Evolutionary conservation across 768 basidiomycete species (phyloP).

Genomic region (Termitomyces sp.): DNA sequence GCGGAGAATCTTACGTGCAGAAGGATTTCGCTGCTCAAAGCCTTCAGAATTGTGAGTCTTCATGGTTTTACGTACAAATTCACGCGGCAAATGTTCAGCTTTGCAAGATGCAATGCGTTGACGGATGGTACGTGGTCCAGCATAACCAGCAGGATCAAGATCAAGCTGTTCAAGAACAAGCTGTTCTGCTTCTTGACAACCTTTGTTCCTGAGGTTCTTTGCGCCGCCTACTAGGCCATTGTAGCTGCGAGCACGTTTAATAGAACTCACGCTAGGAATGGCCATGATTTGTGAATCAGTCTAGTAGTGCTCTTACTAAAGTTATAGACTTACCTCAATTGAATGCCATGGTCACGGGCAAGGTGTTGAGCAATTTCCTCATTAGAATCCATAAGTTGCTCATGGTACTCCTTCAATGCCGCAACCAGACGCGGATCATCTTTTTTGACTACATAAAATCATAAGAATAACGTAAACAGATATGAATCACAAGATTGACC

Average conservation of each 20-base stretch:
- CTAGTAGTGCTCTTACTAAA: neutral
- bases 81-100: neutral
- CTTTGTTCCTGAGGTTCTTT: neutral
- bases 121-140: neutral
- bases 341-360: neutral
- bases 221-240: neutral
- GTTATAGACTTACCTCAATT: neutral
- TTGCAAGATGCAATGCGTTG: neutral
- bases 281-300: neutral
- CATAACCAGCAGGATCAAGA: neutral
- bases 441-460: neutral
- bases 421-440: neutral
- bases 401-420: constrained; percentile 15
- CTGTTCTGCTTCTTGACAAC: neutral
- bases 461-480: neutral
- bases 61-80: constrained; percentile 10
- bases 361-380: neutral
- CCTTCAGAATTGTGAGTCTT: constrained; percentile 15
- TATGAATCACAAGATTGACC: neutral
- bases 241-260: neutral
- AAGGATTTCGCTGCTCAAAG: constrained; percentile 19
- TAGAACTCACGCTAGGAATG: neutral
- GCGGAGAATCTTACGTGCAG: constrained; percentile 18
- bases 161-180: neutral
- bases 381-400: neutral